Conservation (phyloP, 2,329 filamentous ascomycete genomes). For the Penicillium sp. region DNA sequence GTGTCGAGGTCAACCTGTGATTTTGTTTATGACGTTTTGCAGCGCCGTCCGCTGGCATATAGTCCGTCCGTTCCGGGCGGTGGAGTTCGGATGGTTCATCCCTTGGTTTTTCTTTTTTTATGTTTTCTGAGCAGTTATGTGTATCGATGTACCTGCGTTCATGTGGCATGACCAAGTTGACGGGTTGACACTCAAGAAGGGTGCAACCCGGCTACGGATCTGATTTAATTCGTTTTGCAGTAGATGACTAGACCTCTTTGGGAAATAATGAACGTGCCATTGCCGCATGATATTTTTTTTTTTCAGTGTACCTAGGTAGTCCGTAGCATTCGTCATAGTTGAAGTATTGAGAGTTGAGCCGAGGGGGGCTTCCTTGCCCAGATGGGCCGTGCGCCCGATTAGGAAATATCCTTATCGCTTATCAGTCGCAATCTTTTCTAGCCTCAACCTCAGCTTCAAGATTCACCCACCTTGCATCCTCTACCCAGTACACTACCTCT, state of each 20-base stretch:
- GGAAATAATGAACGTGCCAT: slow-evolving; percentile 30
- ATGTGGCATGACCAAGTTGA: slow-evolving; percentile 35
- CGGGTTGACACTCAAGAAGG: slow-evolving; percentile 27
- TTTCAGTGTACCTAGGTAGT: neutral
- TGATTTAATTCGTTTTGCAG: slow-evolving; percentile 28
- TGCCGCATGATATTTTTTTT: slow-evolving; percentile 20
- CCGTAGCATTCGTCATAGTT: neutral
- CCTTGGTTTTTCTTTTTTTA: slow-evolving; percentile 28
- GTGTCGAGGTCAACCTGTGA: slow-evolving; percentile 84
- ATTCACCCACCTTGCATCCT: neutral
- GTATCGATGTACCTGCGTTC: slow-evolving; percentile 33
- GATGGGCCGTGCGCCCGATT: neutral
- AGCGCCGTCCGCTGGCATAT: slow-evolving; percentile 34
- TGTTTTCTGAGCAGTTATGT: slow-evolving; percentile 28
- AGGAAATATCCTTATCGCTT: slow-evolving; percentile 17
- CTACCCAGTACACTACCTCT: neutral
- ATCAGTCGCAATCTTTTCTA: slow-evolving; percentile 15
- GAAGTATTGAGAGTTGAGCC: neutral
- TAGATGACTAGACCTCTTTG: slow-evolving; percentile 30
- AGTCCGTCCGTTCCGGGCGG: slow-evolving; percentile 35
- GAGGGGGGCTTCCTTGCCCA: neutral
- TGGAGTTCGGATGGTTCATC: slow-evolving; percentile 41
- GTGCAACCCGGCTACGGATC: slow-evolving; percentile 27
- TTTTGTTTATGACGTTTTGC: slow-evolving; percentile 34
- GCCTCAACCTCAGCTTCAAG: neutral